A percentile compares a stretch with the other conserved stretches of the same genome.
Evolutionary conservation across 805 yeast species (phyloP).

Genomic region (Candida insectorum): DNA sequence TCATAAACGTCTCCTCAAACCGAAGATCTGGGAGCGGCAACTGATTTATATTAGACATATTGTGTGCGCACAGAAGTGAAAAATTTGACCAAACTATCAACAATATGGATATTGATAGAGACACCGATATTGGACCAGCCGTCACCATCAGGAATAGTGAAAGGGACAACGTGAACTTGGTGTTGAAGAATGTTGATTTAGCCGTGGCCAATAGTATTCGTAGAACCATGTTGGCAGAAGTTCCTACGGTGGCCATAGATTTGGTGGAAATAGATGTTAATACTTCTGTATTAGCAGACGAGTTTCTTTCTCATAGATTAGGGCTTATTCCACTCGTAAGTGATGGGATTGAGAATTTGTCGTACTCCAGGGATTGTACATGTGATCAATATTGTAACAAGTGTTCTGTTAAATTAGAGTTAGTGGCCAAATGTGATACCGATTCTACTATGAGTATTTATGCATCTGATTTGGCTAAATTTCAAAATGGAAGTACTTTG

Average conservation of each 20-base stretch:
- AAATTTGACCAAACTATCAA: conserved; percentile 5
- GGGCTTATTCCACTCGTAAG: conserved; percentile 90
- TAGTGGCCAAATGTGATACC: conserved; percentile 85
- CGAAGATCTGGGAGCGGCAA: conserved; percentile 57
- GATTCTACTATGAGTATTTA: conserved; percentile 88
- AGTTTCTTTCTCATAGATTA: conserved; percentile 88
- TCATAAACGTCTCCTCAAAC: conserved; percentile 58
- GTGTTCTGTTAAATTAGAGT: conserved; percentile 83
- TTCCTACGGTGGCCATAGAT: conserved; percentile 95
- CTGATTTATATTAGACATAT: conserved; percentile 3
- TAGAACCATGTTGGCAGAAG: conserved; percentile 90
- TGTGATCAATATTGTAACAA: conserved; percentile 97
- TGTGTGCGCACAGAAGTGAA: conserved; percentile 1
- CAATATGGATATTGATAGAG: conserved; percentile 22
- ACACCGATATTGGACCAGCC: conserved; percentile 55
- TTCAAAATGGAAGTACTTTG: conserved; percentile 44
- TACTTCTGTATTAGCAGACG: conserved; percentile 95
- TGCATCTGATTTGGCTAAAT: conserved; percentile 66
- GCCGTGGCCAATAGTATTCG: conserved; percentile 90
- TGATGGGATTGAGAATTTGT: conserved; percentile 75
- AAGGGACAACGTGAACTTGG: conserved; percentile 85
- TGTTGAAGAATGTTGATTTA: conserved; percentile 80
- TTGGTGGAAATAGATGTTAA: conserved; percentile 90
- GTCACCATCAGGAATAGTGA: conserved; percentile 87
- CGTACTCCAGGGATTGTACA: conserved; percentile 92